Evolutionary conservation across 1,139 yeast species (phyloP).

Genomic region (Geotrichum klebahnii): DNA sequence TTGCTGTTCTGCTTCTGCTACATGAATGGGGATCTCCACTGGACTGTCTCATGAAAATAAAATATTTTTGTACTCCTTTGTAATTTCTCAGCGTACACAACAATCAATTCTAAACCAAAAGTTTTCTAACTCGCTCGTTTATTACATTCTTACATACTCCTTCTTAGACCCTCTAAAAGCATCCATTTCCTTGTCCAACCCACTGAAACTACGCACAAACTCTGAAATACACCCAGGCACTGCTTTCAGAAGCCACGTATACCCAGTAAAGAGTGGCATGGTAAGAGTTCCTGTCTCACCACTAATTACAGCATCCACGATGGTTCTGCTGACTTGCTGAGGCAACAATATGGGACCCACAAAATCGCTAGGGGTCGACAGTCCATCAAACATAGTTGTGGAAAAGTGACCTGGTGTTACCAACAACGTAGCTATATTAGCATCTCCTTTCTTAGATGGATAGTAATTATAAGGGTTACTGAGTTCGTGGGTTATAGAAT

Average conservation of each 20-base stretch:
- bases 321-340: conserved; percentile 52
- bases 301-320: conserved; percentile 51
- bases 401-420: conserved; percentile 80
- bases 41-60: too few species aligned
- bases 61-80: too few species aligned
- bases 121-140: neutral
- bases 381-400: conserved; percentile 64
- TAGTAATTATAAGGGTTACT: conserved; percentile 29
- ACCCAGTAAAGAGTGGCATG: conserved; percentile 66
- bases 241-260: conserved; percentile 29
- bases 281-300: conserved; percentile 67
- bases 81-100: too few species aligned
- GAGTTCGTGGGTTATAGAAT: conserved; percentile 66
- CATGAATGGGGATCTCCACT: too few species aligned
- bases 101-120: too few species aligned
- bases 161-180: too few species aligned
- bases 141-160: too few species aligned
- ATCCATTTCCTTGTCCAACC: conserved; percentile 6
- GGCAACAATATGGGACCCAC: conserved; percentile 79
- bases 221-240: conserved; percentile 19
- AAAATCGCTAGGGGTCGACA: conserved; percentile 61
- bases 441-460: conserved; percentile 1
- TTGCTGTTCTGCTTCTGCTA: too few species aligned
- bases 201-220: neutral
- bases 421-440: conserved; percentile 64